Base-by-base conservation (phyloP, 345 rosid genomes). In the Microthlaspi erraticum region DNA sequence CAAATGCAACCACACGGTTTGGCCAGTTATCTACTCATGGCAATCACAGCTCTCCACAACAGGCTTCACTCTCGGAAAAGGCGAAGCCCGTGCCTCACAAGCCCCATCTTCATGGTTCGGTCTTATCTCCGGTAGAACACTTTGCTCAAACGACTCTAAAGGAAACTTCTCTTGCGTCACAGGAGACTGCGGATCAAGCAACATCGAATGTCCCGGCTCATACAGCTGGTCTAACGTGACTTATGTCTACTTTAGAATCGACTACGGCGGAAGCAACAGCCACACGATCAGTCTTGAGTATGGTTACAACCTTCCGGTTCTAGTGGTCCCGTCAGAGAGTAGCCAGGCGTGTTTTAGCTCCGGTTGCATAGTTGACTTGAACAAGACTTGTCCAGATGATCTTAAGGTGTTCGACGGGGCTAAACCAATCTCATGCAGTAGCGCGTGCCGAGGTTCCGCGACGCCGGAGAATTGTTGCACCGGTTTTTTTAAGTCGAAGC, bases 21-120 rank as follows among this genome's bases (percentile, higher is more conserved):
- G 74, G 74, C 67, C 74, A 60, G 67, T 60, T 3, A 9, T 70
- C n/a, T 70, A 1, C 43, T 60, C 74, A 60, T 70, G 59, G 59
- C 3, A 12, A 1, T 60, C 74, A 34, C 37, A 69, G 0, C 33
- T 60, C 23, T 50, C 67, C 32, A 18, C 74, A 13, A 70, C 74
- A 0, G 74, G 74, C 17, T 70, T 70, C 31, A 8, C 52, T 60
- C 74, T 70, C 23, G 17, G 0, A 4, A 50, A 1, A 26, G 67
- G 43, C 0, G 67, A 60, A 59, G 5, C 51, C 3, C 74, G 74
- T 60, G 34, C 10, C 10, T 1, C 60, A 29, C 33, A 41, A 0
- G 67, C 67, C 3, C 74, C 67, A 20, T 60, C 60, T 18, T 49
- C 67, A 38, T 70, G 74, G 74, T 39, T 2, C 14, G 74, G 74